Base-by-base conservation (phyloP, 495 filamentous ascomycete genomes). In the Lophiostoma macrostomum region DNA sequence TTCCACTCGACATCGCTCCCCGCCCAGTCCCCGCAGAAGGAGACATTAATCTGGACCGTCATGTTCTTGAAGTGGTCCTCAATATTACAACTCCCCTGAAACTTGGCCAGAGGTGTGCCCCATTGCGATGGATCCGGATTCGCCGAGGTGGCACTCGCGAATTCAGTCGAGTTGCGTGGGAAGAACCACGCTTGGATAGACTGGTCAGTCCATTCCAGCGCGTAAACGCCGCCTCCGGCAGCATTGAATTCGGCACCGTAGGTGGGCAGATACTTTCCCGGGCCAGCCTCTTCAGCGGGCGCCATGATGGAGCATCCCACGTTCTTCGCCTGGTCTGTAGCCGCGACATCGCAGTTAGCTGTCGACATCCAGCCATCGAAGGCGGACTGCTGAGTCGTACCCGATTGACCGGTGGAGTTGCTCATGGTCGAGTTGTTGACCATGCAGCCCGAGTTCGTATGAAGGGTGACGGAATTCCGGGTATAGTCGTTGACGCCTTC, bases 21-120 rank as follows among this genome's bases (percentile, higher is more conserved):
- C 0, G 83, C 83, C 74, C 81, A 83, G 48, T 79, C 73, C 3
- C 86, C 84, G 61, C 84, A 88, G 54, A 89, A 77, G 52, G 84
- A 79, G 30, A 80, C 83, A 56, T 87, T 81, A 35, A 83, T 80
- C 53, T 87, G 76, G 53, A 89, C 84, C 61, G 78, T 79, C 64
- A 83, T 71, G 47, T 84, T 76, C 23, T 63, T 71, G 63, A 89
- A 88, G 53, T 83, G 76, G 10, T 66, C 67, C 27, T 73, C 68
- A 30, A 88, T 76, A 53, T 86, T 73, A 64, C 85, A 89, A 30
- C 65, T 60, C 7, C 76, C 77, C 0, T 73, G 69, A 66, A 86
- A 88, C 10, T 36, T 18, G 6, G 59, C 63, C 13, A 63, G 13
- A 14, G 63, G 63, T 6, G 35, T 49, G 45, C 63, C 60, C 47